phyloP scores from a whole-genome alignment of 1,284 basidiomycete species.

The Austroboletus rostrupii region DNA sequence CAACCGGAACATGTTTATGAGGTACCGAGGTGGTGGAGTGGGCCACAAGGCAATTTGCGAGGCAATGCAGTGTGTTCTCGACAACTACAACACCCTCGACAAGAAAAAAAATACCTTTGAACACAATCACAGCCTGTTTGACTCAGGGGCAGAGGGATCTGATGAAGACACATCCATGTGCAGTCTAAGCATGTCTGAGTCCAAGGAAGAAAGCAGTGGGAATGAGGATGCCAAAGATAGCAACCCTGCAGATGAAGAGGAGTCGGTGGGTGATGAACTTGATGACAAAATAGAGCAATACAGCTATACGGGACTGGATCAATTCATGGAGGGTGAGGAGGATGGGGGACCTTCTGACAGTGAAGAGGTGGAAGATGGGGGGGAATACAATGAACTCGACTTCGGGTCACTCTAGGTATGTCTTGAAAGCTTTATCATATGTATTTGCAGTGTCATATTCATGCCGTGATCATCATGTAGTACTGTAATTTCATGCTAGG shows the following conservation, averaged over 20 bases:
- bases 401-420: no score
- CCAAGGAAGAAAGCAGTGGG: neutral
- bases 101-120: neutral
- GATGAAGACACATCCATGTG: neutral
- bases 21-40: neutral
- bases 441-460: no score
- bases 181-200: neutral
- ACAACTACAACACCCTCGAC: neutral
- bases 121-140: no score
- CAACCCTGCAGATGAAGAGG: neutral
- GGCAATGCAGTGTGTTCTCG: neutral
- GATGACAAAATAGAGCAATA: slow-evolving; percentile 8
- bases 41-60: neutral
- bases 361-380: no score
- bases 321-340: neutral
- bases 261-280: neutral
- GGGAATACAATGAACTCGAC: no score
- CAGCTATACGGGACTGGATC: slow-evolving; percentile 1
- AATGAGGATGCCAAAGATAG: neutral
- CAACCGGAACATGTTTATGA: neutral
- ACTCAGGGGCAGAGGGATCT: neutral
- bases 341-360: no score
- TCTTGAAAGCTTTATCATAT: no score
- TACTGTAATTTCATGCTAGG: no score
- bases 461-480: no score